Evolutionary conservation across 768 basidiomycete species (phyloP).

Genomic region (button mushroom (Agaricus bisporus)): DNA sequence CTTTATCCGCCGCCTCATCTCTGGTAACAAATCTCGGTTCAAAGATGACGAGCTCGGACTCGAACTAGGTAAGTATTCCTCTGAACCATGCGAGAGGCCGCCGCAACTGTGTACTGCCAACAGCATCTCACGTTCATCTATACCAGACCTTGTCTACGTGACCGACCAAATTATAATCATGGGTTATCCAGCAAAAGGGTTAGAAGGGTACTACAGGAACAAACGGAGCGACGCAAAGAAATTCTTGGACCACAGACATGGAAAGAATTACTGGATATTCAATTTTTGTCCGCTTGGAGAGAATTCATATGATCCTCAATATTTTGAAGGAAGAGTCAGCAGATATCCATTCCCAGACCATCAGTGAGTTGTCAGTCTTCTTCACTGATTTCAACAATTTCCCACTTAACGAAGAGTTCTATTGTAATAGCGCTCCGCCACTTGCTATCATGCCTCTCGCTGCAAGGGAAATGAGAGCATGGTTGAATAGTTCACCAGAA

Average conservation of each 20-base stretch:
- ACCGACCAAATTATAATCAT: constrained; percentile 73
- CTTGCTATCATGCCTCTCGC: constrained; percentile 67
- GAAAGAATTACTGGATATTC: constrained; percentile 80
- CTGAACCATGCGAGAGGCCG: no score
- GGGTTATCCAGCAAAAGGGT: constrained; percentile 79
- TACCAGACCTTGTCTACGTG: constrained; percentile 54
- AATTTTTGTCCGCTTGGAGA: constrained; percentile 82
- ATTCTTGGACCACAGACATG: constrained; percentile 70
- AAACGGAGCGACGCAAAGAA: constrained; percentile 65
- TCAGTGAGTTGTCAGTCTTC: constrained; percentile 61
- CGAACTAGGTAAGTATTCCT: constrained; percentile 51
- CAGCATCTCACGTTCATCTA: no score
- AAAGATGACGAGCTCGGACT: constrained; percentile 59
- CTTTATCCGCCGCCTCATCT: constrained; percentile 68
- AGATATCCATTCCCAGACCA: constrained; percentile 90
- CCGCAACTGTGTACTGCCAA: no score
- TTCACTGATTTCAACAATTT: background rate
- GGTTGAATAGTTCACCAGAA: constrained; percentile 60
- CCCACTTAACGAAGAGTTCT: background rate
- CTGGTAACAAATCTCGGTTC: constrained; percentile 77
- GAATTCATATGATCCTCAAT: constrained; percentile 65
- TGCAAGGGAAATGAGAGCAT: constrained; percentile 66
- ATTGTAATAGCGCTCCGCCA: constrained; percentile 57
- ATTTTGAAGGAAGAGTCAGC: constrained; percentile 72
- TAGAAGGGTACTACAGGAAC: constrained; percentile 80